phyloP scores from a whole-genome alignment of 495 filamentous ascomycete genomes.

The Penicillium riverlandense region DNA sequence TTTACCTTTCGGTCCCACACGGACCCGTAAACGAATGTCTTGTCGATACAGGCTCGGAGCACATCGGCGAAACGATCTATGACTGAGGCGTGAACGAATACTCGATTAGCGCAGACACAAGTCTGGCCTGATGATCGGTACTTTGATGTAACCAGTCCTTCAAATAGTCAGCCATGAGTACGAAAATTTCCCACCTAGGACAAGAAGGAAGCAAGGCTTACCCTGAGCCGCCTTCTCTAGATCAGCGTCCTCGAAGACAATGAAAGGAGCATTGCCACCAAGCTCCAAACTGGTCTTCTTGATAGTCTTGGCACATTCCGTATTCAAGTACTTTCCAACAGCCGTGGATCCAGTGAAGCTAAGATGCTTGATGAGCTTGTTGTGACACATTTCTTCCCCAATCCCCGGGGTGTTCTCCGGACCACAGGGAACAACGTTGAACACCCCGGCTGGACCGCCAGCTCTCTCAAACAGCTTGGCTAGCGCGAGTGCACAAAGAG shows the following conservation, averaged over 20 bases:
- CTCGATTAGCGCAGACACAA: too few species aligned
- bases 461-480: constrained; percentile 4
- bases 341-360: constrained; percentile 13
- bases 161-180: too few species aligned
- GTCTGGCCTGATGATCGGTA: too few species aligned
- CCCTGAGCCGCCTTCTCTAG: constrained; percentile 7
- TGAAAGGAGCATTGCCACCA: constrained; percentile 1
- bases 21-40: too few species aligned
- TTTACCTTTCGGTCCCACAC: too few species aligned
- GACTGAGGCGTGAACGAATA: too few species aligned
- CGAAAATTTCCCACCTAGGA: too few species aligned
- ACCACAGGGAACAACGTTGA: constrained; percentile 10
- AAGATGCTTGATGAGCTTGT: constrained; percentile 35
- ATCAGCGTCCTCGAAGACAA: neutral
- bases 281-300: constrained; percentile 12
- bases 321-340: constrained; percentile 8
- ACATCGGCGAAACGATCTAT: too few species aligned
- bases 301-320: constrained; percentile 28
- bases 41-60: too few species aligned
- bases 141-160: too few species aligned
- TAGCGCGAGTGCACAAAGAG: constrained; percentile 6
- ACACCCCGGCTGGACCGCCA: constrained; percentile 4
- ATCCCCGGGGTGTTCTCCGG: neutral
- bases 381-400: constrained; percentile 6
- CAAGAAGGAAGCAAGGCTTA: neutral